Conservation (phyloP, 768 basidiomycete genomes). For the Suillus subluteus region DNA sequence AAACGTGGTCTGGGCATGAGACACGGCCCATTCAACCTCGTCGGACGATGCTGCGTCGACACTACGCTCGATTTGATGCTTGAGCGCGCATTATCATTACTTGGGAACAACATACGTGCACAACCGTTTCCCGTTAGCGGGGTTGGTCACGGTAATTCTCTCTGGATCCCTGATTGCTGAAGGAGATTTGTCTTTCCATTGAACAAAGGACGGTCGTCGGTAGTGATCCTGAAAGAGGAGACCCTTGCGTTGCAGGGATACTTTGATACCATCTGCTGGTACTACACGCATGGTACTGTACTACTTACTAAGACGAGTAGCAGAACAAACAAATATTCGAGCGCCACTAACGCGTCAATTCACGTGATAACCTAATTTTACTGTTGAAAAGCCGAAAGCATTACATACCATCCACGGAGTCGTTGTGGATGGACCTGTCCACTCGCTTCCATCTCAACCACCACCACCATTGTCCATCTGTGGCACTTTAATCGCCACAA, state of each 20-base stretch:
- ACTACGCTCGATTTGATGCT: conserved; percentile 36
- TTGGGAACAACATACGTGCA: conserved; percentile 42
- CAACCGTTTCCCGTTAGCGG: conserved; percentile 65
- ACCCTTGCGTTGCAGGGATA: background rate
- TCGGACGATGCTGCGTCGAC: conserved; percentile 55
- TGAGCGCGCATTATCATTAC: conserved; percentile 5
- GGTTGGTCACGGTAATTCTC: conserved; percentile 64
- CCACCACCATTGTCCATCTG: background rate
- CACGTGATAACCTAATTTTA: conserved; percentile 21
- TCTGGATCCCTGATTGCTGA: background rate
- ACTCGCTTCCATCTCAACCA: background rate
- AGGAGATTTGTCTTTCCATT: background rate
- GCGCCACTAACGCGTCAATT: conserved; percentile 31
- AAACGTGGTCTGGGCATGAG: conserved; percentile 59
- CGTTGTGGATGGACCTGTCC: background rate
- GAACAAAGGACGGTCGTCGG: conserved; percentile 1
- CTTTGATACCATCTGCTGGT: conserved; percentile 1
- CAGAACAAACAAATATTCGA: background rate
- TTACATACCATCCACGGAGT: conserved; percentile 1
- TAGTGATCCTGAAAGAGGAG: conserved; percentile 16
- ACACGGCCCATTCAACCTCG: conserved; percentile 56
- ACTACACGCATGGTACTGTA: background rate
- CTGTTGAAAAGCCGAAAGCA: conserved; percentile 7
- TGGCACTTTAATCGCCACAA: conserved; percentile 3
- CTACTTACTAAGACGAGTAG: background rate